Conservation (phyloP, 371 early-diverging fungal species). For the Caulochytrium protostelioides region DNA sequence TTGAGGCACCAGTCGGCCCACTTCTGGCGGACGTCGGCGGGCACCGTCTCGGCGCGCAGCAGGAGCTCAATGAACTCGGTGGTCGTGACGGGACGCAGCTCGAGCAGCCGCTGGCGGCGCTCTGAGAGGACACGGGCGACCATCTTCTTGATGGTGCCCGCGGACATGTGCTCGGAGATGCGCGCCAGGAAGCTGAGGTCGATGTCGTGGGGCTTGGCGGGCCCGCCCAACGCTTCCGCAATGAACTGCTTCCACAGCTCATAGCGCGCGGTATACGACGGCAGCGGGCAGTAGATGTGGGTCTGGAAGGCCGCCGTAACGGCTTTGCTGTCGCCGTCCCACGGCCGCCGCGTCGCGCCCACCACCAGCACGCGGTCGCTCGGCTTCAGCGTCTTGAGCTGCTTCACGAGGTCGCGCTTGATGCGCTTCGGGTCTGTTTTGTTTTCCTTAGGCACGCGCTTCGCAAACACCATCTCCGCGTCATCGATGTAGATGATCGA, state of each 20-base stretch:
- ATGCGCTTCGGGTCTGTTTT: constrained; percentile 30
- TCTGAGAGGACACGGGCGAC: constrained; percentile 20
- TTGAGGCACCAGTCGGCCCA: too few species aligned
- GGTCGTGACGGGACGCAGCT: constrained; percentile 11
- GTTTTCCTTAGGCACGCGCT: constrained; percentile 36
- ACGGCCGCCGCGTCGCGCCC: constrained; percentile 22
- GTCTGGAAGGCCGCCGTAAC: constrained; percentile 23
- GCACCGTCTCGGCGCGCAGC: too few species aligned
- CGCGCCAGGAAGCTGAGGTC: constrained; percentile 22
- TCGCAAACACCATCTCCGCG: constrained; percentile 31
- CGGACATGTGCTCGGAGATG: constrained; percentile 16
- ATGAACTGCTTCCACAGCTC: constrained; percentile 23
- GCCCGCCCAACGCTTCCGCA: constrained; percentile 2
- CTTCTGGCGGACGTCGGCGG: too few species aligned
- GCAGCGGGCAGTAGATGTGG: constrained; percentile 16
- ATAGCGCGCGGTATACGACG: constrained; percentile 21
- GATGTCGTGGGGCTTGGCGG: constrained; percentile 2
- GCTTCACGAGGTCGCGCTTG: constrained; percentile 28
- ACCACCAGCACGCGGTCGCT: constrained; percentile 22
- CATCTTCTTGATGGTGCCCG: constrained; percentile 16
- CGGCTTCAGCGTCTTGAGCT: constrained; percentile 18
- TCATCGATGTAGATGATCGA: constrained; percentile 29
- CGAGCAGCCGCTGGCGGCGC: constrained; percentile 10
- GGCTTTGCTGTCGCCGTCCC: constrained; percentile 30
- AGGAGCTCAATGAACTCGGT: constrained; percentile 25